Evolutionary conservation across 208 protist genomes (phyloP).

Genomic region (Leishmania aethiopica): DNA sequence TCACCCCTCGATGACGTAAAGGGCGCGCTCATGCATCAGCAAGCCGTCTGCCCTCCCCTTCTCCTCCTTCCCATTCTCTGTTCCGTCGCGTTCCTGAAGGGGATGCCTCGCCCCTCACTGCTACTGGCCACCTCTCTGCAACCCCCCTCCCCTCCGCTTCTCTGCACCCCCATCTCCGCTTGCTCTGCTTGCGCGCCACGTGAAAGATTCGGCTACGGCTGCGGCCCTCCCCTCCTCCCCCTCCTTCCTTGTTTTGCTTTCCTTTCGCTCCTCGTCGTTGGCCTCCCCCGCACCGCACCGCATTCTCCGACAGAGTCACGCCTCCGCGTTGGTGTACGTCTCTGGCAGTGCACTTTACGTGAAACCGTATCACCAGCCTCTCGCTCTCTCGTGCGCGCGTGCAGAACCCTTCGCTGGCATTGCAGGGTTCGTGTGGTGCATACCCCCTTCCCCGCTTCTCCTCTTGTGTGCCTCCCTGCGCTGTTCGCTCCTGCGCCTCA

Average conservation of each 20-base stretch:
- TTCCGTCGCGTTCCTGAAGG: neutral
- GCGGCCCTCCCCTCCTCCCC: neutral
- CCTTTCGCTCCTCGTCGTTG: too few species aligned
- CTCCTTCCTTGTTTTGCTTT: neutral
- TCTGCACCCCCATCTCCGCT: too few species aligned
- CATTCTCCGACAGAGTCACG: neutral
- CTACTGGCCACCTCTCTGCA: neutral
- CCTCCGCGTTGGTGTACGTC: neutral
- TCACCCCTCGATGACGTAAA: too few species aligned
- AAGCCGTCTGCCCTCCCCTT: too few species aligned
- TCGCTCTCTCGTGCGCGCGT: neutral
- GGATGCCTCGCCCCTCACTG: neutral
- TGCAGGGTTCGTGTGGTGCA: neutral
- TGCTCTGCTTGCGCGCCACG: too few species aligned
- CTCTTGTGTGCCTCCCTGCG: neutral
- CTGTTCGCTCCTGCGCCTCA: neutral
- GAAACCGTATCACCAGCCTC: neutral
- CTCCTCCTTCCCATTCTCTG: neutral
- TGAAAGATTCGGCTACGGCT: neutral
- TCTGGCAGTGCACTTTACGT: neutral
- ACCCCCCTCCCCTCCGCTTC: too few species aligned
- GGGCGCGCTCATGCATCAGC: neutral
- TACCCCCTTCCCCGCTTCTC: neutral
- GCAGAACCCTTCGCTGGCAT: neutral
- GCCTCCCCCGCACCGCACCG: neutral